These are phyloP conservation scores for Pestalotiopsis sp. DNA, from an alignment of 2,329 filamentous ascomycete genomes.

Conservation along the genomic window DNA sequence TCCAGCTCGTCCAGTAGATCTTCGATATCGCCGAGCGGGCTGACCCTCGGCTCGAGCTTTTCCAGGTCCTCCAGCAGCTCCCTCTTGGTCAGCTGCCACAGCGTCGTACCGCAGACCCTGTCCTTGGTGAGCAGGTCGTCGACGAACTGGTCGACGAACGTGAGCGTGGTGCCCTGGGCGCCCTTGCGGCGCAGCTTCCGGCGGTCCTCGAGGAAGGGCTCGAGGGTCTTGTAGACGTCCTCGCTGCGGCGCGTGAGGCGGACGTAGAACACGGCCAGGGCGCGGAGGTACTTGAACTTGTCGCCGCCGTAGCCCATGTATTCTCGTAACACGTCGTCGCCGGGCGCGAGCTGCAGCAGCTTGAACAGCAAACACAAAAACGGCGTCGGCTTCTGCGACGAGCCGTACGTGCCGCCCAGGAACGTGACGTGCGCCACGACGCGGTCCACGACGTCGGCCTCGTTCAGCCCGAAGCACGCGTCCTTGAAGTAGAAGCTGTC, in stretches of 20 bases:
- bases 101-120: slow-evolving; percentile 84
- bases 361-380: slow-evolving; percentile 96
- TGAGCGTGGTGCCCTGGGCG: slow-evolving; percentile 74
- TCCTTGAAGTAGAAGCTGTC: slow-evolving; percentile 99
- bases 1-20: slow-evolving; percentile 67
- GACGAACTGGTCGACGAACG: slow-evolving; percentile 88
- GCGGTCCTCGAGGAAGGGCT: slow-evolving; percentile 80
- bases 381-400: slow-evolving; percentile 82
- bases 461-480: slow-evolving; percentile 95
- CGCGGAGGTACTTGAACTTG: slow-evolving; percentile 84
- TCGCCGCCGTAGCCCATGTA: slow-evolving; percentile 79
- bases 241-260: slow-evolving; percentile 81
- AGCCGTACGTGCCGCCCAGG: slow-evolving; percentile 86
- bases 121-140: slow-evolving; percentile 90
- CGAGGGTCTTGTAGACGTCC: slow-evolving; percentile 78
- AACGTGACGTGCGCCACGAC: slow-evolving; percentile 81
- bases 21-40: slow-evolving; percentile 79
- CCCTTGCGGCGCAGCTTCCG: slow-evolving; percentile 81
- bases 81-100: slow-evolving; percentile 88
- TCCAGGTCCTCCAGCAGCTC: slow-evolving; percentile 87
- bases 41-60: slow-evolving; percentile 80
- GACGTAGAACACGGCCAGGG: slow-evolving; percentile 91
- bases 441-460: slow-evolving; percentile 80
- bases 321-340: slow-evolving; percentile 75
- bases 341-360: slow-evolving; percentile 83